Evolutionary conservation across 2,329 filamentous ascomycete genomes (phyloP).

Genomic region (Apiospora pterosperma): DNA sequence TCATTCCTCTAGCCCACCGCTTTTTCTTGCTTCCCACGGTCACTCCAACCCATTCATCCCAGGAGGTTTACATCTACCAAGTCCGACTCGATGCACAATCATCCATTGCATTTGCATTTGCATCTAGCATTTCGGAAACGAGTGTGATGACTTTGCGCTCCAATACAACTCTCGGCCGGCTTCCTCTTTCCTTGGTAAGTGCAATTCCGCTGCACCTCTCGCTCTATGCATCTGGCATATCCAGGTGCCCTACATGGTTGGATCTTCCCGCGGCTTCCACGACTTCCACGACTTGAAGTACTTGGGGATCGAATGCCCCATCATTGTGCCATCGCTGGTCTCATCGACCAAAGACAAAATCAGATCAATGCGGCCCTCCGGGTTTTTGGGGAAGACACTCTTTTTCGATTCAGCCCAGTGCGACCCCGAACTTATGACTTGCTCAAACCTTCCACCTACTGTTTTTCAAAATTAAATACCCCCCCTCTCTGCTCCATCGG

Average conservation of each 20-base stretch:
- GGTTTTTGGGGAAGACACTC: neutral
- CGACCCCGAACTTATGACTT: neutral
- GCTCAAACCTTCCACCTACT: neutral
- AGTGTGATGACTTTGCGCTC: neutral
- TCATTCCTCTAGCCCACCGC: neutral
- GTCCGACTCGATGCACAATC: neutral
- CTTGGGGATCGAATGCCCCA: neutral
- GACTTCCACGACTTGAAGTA: neutral
- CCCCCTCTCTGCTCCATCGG: neutral
- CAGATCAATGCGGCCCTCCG: neutral
- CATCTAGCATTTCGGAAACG: neutral
- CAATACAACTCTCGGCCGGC: neutral
- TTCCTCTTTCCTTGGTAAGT: neutral
- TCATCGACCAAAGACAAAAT: neutral
- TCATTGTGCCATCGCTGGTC: neutral
- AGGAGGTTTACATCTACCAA: neutral
- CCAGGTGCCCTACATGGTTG: neutral
- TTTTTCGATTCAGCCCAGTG: neutral
- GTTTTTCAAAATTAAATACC: no score
- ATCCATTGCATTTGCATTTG: neutral
- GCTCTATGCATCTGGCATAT: neutral
- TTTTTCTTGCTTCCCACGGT: neutral
- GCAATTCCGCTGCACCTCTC: neutral
- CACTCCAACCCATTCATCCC: neutral
- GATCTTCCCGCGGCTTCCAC: neutral